Conservation (phyloP, 2,329 filamentous ascomycete species). For the Colletotrichum sp. region DNA sequence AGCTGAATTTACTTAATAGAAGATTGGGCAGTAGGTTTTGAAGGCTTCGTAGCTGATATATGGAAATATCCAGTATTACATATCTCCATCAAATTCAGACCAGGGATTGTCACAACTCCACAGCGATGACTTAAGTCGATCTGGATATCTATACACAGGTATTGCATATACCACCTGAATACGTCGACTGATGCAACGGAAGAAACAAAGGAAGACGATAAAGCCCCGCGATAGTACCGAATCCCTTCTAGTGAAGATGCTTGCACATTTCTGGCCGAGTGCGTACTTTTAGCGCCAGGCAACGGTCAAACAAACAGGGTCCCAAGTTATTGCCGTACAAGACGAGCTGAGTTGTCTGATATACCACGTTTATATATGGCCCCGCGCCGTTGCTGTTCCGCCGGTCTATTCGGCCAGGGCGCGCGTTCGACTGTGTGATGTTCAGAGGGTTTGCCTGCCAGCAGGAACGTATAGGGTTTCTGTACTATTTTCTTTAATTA, state of each 20-base stretch:
- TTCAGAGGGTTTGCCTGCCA: no score
- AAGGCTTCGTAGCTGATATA: neutral
- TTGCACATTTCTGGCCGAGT: neutral
- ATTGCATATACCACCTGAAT: neutral
- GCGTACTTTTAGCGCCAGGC: no score
- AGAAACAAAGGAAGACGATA: neutral
- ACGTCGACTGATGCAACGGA: neutral
- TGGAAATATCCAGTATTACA: neutral
- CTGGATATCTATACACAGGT: neutral
- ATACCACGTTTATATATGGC: neutral
- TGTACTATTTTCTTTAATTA: no score
- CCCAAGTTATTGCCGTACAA: neutral
- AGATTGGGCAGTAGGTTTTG: fast-evolving
- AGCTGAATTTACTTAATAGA: neutral
- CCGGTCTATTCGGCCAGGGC: no score
- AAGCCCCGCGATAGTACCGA: neutral
- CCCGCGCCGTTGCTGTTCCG: no score
- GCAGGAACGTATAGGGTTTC: no score
- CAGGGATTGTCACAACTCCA: neutral
- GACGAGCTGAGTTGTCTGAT: neutral
- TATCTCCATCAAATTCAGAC: neutral
- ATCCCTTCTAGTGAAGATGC: neutral
- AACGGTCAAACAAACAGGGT: neutral
- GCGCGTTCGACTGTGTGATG: no score
- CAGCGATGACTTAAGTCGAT: neutral